Conservation (phyloP, 2,329 filamentous ascomycete genomes). For the Thelonectria discophora region DNA sequence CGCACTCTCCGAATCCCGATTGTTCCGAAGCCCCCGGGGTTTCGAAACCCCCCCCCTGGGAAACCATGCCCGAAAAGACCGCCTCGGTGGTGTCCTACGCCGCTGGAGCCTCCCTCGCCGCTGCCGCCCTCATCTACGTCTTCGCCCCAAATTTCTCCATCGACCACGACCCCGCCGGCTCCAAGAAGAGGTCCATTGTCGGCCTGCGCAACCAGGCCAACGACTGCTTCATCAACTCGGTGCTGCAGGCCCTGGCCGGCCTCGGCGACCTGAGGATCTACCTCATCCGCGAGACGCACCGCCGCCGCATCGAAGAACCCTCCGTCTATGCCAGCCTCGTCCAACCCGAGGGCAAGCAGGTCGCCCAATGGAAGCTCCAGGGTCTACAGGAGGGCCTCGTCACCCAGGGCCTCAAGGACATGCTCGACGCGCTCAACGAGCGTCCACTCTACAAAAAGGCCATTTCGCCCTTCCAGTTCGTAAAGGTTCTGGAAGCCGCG, state of each 20-base stretch:
- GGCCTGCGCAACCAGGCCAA: conserved; percentile 92
- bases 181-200: conserved; percentile 85
- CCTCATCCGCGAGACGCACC: conserved; percentile 89
- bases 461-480: conserved; percentile 86
- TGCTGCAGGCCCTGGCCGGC: conserved; percentile 91
- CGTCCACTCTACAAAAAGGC: conserved; percentile 93
- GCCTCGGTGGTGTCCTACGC: conserved; percentile 79
- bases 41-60: conserved; percentile 15
- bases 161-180: conserved; percentile 76
- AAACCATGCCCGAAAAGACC: conserved; percentile 50
- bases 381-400: conserved; percentile 83
- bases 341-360: conserved; percentile 53
- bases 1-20: conserved; percentile 28
- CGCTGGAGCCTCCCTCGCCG: conserved; percentile 92
- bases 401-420: conserved; percentile 88
- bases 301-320: conserved; percentile 79
- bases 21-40: conserved; percentile 32
- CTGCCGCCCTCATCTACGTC: conserved; percentile 94
- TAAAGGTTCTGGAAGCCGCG: conserved; percentile 82
- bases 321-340: conserved; percentile 76
- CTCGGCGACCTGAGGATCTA: conserved; percentile 89
- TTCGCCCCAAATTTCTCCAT: conserved; percentile 98
- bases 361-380: conserved; percentile 69
- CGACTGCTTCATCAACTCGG: conserved; percentile 96
- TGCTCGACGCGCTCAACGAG: conserved; percentile 92